These are phyloP conservation scores for Eimeria maxima DNA, from an alignment of 169 alveolate species.

Conservation along the genomic window DNA sequence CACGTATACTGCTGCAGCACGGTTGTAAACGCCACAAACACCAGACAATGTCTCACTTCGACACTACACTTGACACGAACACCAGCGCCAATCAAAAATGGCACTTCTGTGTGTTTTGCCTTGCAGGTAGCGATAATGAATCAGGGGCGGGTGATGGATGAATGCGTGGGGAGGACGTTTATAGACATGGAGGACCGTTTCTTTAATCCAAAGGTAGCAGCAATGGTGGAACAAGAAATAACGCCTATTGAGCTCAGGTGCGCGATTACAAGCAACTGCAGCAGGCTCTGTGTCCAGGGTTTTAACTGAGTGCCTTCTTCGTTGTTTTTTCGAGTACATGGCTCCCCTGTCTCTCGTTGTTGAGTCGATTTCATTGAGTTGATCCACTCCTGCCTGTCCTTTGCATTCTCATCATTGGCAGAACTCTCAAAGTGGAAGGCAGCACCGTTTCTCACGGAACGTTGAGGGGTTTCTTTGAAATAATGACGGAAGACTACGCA, in stretches of 20 bases:
- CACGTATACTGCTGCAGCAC: no score
- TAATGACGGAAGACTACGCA: constrained; percentile 91
- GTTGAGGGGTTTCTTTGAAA: constrained; percentile 93
- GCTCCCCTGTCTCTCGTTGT: neutral
- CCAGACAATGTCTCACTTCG: no score
- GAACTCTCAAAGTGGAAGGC: constrained; percentile 88
- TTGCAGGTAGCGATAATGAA: constrained; percentile 89
- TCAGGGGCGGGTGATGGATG: constrained; percentile 92
- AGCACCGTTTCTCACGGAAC: constrained; percentile 94
- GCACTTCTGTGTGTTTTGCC: neutral
- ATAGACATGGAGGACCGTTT: constrained; percentile 95
- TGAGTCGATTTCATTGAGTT: no score
- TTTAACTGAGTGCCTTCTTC: neutral
- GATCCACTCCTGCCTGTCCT: no score
- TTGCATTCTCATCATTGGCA: neutral
- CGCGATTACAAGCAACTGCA: neutral
- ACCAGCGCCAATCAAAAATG: neutral
- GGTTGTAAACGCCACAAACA: no score
- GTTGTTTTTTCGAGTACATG: neutral
- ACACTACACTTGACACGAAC: neutral
- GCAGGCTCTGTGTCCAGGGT: neutral
- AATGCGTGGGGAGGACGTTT: constrained; percentile 92
- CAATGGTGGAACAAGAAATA: constrained; percentile 89
- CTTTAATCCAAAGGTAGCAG: constrained; percentile 90
- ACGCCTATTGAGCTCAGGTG: constrained; percentile 91